Percentiles rank a stretch among this genome's conserved stretches.
phyloP scores from a whole-genome alignment of 306 rosid genomes.

The Rubus idaeus region DNA sequence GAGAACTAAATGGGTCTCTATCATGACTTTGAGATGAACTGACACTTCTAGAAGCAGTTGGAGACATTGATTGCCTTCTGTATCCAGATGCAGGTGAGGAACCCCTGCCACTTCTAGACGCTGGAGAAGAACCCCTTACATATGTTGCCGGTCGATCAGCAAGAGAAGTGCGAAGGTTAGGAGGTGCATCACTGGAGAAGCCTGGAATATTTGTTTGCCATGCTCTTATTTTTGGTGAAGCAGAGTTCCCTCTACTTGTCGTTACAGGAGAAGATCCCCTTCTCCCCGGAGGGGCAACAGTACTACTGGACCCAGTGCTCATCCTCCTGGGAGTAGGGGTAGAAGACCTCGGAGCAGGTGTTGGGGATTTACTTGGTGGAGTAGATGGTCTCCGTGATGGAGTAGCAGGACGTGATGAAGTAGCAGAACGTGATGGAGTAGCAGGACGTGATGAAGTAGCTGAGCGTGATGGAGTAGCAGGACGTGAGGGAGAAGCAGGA shows the following conservation, averaged over 20 bases:
- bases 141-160: slow-evolving; percentile 80
- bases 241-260: slow-evolving; percentile 66
- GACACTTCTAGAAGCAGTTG: slow-evolving; percentile 74
- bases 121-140: slow-evolving; percentile 90
- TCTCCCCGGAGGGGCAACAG: slow-evolving; percentile 45
- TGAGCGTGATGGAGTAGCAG: slow-evolving; percentile 54
- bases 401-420: slow-evolving; percentile 58
- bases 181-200: slow-evolving; percentile 80
- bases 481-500: slow-evolving; percentile 57
- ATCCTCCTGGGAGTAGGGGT: slow-evolving; percentile 62
- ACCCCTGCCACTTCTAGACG: slow-evolving; percentile 63
- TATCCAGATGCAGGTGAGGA: slow-evolving; percentile 42
- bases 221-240: slow-evolving; percentile 83
- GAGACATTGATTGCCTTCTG: slow-evolving; percentile 75
- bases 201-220: slow-evolving; percentile 91
- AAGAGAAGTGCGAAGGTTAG: slow-evolving; percentile 82
- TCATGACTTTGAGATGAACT: slow-evolving; percentile 75
- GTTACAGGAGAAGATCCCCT: slow-evolving; percentile 76
- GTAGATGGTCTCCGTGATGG: slow-evolving; percentile 68
- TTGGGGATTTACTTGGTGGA: slow-evolving; percentile 68
- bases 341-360: slow-evolving; percentile 63
- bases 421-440: slow-evolving; percentile 48
- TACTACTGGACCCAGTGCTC: slow-evolving; percentile 61
- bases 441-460: slow-evolving; percentile 63
- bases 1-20: slow-evolving; percentile 67